Percentiles rank a stretch among this genome's conserved stretches.
These are phyloP conservation scores for Asparagopsis taxiformis DNA, from an alignment of 31 red algal genomes.

Conservation along the genomic window DNA sequence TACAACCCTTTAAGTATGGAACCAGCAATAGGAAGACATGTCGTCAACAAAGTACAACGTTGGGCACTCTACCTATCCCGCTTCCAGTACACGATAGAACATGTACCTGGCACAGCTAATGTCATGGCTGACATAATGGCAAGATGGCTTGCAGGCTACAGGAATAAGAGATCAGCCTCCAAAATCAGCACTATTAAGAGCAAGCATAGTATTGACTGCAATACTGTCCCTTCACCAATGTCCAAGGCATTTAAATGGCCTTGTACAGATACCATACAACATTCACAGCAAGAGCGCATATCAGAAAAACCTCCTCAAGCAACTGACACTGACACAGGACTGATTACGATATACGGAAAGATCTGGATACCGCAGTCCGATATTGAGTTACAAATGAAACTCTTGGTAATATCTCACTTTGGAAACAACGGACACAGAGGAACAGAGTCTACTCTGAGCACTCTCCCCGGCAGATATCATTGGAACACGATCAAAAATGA, in stretches of 20 bases:
- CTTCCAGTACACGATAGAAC: neutral
- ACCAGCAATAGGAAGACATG: neutral
- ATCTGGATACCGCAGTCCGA: neutral
- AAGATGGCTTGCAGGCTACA: too few relatives aligned
- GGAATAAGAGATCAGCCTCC: too few relatives aligned
- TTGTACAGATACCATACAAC: too few relatives aligned
- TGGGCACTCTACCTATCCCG: slow-evolving; percentile 10
- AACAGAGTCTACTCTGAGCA: too few relatives aligned
- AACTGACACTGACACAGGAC: too few relatives aligned
- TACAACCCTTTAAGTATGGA: neutral
- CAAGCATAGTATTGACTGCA: too few relatives aligned
- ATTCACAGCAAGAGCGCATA: too few relatives aligned
- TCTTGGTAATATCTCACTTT: neutral
- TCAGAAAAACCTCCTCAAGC: too few relatives aligned
- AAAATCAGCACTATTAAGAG: too few relatives aligned
- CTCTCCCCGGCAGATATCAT: neutral
- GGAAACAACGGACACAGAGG: neutral
- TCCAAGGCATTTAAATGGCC: too few relatives aligned
- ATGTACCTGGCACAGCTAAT: neutral
- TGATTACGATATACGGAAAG: too few relatives aligned
- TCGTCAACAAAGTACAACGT: neutral
- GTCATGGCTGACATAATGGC: slow-evolving; percentile 11
- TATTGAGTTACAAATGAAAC: neutral
- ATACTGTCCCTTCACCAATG: too few relatives aligned
- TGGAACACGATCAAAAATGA: neutral